A percentile compares a stretch with the other conserved stretches of the same genome.
Conservation (phyloP, 169 alveolate genomes). For the Eimeria tenella region DNA sequence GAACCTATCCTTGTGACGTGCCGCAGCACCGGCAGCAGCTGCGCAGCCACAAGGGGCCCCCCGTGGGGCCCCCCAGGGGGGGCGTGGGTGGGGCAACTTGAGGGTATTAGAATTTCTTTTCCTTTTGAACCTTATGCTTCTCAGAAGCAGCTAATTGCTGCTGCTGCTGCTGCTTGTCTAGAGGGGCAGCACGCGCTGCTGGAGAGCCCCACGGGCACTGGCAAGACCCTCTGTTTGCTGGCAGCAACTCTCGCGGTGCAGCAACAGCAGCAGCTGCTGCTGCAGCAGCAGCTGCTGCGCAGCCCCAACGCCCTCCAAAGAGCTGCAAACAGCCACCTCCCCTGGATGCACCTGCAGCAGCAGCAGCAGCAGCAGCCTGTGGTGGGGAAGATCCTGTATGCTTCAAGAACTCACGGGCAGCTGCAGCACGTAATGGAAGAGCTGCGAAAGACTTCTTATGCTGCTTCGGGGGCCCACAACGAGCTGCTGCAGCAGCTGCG, state of each 20-base stretch:
- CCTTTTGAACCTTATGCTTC: background rate
- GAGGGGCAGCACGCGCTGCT: background rate
- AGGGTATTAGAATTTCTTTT: background rate
- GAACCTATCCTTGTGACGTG: too few relatives aligned
- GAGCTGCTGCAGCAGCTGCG: slow-evolving; percentile 16
- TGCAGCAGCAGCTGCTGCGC: background rate
- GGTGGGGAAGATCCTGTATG: slow-evolving; percentile 18
- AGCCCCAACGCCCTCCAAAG: background rate
- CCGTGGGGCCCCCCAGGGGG: too few relatives aligned
- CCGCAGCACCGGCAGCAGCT: too few relatives aligned
- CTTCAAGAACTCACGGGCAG: slow-evolving; percentile 43
- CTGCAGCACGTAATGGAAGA: slow-evolving; percentile 40
- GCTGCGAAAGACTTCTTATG: background rate
- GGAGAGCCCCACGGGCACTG: slow-evolving; percentile 65
- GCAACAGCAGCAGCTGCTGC: background rate
- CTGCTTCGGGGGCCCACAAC: background rate
- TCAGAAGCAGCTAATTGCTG: background rate
- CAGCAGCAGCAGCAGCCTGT: background rate
- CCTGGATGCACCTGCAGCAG: background rate
- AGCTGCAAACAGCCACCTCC: background rate
- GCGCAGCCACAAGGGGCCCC: too few relatives aligned
- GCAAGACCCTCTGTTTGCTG: slow-evolving; percentile 48
- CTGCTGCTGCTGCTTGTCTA: background rate
- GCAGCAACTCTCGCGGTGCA: background rate
- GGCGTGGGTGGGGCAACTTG: background rate